These are phyloP conservation scores for Stagonosporopsis cucurbitacearum DNA, from an alignment of 2,329 filamentous ascomycete species.

Conservation along the genomic window DNA sequence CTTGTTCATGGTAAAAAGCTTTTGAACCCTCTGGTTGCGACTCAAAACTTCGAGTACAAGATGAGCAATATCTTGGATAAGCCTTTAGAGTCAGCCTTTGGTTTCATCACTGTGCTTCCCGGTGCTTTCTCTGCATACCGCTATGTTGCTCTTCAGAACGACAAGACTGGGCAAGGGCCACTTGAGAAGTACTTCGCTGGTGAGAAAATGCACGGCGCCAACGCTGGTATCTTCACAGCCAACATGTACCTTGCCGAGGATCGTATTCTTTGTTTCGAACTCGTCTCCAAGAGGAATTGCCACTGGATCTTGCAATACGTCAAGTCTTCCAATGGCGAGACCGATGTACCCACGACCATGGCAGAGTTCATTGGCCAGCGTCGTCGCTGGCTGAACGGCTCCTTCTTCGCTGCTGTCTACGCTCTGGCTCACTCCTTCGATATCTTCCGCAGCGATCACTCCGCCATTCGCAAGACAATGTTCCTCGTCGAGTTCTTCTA, in stretches of 20 bases:
- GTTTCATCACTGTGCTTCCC: constrained; percentile 95
- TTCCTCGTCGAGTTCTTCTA: constrained; percentile 93
- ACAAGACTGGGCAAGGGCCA: constrained; percentile 91
- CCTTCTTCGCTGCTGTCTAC: constrained; percentile 97
- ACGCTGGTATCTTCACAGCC: constrained; percentile 94
- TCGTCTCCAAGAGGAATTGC: constrained; percentile 96
- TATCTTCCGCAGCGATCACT: constrained; percentile 93
- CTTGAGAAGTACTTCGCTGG: constrained; percentile 97
- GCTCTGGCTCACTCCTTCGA: constrained; percentile 94
- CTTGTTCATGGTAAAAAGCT: constrained; percentile 86
- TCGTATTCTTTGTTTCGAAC: constrained; percentile 97
- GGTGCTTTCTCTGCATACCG: constrained; percentile 99
- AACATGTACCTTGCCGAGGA: constrained; percentile 99
- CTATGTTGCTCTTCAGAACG: constrained; percentile 92
- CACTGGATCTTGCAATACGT: constrained; percentile 98
- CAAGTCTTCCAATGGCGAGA: constrained; percentile 96
- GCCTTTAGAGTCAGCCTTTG: constrained; percentile 94
- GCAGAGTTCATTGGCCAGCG: constrained; percentile 95
- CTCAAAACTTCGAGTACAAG: constrained; percentile 99
- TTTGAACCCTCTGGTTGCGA: constrained; percentile 90
- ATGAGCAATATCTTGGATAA: constrained; percentile 99
- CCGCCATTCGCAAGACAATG: constrained; percentile 82
- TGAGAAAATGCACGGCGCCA: constrained; percentile 92
- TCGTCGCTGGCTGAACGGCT: constrained; percentile 96
- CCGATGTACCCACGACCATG: constrained; percentile 92